Evolutionary conservation across 352 stramenopile genomes (phyloP).

Genomic region (Pythium brachiatum): DNA sequence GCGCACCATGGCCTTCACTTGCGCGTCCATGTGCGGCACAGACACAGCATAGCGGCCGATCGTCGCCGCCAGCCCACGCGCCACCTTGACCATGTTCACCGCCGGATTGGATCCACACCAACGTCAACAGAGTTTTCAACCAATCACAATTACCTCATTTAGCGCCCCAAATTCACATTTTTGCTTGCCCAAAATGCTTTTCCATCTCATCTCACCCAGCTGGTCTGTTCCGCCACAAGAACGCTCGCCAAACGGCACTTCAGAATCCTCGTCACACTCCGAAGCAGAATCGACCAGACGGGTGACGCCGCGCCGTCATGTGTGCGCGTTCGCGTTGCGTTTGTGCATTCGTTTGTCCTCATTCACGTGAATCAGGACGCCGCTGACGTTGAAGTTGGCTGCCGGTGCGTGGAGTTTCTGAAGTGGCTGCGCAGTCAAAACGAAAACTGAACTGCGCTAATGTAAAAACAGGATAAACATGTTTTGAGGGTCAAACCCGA

Average conservation of each 20-base stretch:
- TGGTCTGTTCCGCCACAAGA: conserved; percentile 24
- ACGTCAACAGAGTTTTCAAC: not conserved
- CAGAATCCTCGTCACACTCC: conserved; percentile 23
- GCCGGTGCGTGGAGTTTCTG: not conserved
- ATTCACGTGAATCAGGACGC: not conserved
- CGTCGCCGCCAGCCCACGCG: conserved; percentile 43
- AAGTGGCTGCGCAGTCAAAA: conserved; percentile 22
- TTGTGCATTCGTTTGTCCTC: conserved; percentile 24
- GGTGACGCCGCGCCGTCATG: conserved; percentile 24
- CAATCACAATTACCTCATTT: not conserved
- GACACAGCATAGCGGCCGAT: conserved; percentile 38
- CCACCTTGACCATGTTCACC: conserved; percentile 58
- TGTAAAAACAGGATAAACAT: not conserved
- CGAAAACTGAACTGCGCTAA: not conserved
- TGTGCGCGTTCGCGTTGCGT: conserved; percentile 12
- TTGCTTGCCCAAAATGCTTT: not conserved
- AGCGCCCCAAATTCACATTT: not conserved
- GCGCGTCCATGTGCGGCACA: conserved; percentile 45
- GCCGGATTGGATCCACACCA: not conserved
- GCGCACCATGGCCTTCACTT: conserved; percentile 71
- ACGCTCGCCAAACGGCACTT: conserved; percentile 26
- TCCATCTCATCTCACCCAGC: not conserved
- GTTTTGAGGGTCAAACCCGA: not conserved
- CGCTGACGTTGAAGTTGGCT: conserved; percentile 27
- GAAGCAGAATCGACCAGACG: conserved; percentile 9